Evolutionary conservation across 2,329 filamentous ascomycete genomes (phyloP).

Genomic region (Pseudocercospora eumusae): DNA sequence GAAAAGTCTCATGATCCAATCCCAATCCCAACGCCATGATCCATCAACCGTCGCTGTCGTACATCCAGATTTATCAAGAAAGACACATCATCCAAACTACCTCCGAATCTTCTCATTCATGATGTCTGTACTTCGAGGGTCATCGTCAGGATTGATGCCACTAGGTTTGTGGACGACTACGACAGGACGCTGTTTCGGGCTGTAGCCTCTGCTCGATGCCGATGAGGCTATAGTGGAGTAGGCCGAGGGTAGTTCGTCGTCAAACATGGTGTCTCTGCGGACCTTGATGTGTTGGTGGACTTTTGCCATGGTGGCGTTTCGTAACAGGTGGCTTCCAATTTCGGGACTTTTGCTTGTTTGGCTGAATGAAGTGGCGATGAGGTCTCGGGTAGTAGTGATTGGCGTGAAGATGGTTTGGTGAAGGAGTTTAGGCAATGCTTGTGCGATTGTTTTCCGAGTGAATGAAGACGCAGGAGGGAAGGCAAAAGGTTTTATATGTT

Average conservation of each 20-base stretch:
- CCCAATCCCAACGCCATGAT: neutral
- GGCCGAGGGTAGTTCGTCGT: neutral
- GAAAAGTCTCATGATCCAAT: neutral
- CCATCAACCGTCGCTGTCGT: neutral
- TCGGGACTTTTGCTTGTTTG: neutral
- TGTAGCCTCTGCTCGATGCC: neutral
- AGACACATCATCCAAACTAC: neutral
- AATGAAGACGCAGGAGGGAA: neutral
- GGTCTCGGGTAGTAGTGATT: neutral
- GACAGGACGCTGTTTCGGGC: constrained; percentile 11
- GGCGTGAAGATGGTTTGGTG: neutral
- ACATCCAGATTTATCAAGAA: neutral
- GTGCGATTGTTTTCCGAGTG: constrained; percentile 4
- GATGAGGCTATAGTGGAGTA: constrained; percentile 15
- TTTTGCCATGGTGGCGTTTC: constrained; percentile 10
- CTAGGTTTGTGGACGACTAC: constrained; percentile 24
- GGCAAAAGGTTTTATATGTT: constrained; percentile 1
- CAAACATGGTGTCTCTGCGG: constrained; percentile 3
- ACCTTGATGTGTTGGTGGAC: constrained; percentile 9
- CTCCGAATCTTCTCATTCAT: neutral
- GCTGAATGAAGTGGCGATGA: neutral
- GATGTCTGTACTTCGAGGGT: constrained; percentile 13
- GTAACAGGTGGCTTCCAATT: neutral
- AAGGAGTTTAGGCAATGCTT: neutral
- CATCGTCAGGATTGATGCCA: constrained; percentile 17